These are phyloP conservation scores for Xylariales sp. DNA, from an alignment of 2,329 filamentous ascomycete species.

Conservation along the genomic window DNA sequence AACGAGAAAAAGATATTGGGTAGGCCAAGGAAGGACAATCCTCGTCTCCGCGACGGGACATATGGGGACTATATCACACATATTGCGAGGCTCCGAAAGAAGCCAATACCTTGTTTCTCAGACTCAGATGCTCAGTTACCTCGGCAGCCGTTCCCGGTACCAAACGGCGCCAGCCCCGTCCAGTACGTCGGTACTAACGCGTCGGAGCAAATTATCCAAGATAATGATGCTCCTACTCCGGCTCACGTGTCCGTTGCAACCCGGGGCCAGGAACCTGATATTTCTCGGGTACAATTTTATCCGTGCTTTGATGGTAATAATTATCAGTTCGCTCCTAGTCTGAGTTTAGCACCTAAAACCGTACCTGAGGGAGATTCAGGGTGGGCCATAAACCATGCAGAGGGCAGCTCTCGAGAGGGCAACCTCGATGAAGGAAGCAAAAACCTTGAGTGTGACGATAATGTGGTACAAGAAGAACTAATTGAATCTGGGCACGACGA, in stretches of 20 bases:
- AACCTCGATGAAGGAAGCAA: background rate
- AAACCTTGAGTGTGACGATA: background rate
- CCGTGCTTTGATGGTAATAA: background rate
- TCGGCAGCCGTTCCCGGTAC: background rate
- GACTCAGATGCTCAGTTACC: conserved; percentile 1
- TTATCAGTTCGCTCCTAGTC: background rate
- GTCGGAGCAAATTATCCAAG: background rate
- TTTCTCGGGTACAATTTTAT: background rate
- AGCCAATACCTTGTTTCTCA: conserved; percentile 8
- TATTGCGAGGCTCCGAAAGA: conserved; percentile 14
- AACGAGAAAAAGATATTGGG: conserved; percentile 24
- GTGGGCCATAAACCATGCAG: background rate
- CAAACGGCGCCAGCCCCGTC: background rate
- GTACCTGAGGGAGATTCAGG: conserved; percentile 7
- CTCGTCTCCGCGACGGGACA: conserved; percentile 12
- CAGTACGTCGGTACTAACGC: background rate
- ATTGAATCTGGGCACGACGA: background rate
- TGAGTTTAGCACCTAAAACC: background rate
- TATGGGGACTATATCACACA: conserved; percentile 17
- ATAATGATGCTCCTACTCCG: background rate
- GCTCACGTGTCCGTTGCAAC: background rate
- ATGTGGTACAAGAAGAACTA: background rate
- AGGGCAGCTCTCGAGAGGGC: background rate
- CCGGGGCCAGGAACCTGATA: background rate
- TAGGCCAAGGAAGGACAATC: conserved; percentile 21